Percentiles rank a stretch among this genome's conserved stretches.
Evolutionary conservation across 2,329 filamentous ascomycete species (phyloP).

Genomic region (Hypoxylon sp.): DNA sequence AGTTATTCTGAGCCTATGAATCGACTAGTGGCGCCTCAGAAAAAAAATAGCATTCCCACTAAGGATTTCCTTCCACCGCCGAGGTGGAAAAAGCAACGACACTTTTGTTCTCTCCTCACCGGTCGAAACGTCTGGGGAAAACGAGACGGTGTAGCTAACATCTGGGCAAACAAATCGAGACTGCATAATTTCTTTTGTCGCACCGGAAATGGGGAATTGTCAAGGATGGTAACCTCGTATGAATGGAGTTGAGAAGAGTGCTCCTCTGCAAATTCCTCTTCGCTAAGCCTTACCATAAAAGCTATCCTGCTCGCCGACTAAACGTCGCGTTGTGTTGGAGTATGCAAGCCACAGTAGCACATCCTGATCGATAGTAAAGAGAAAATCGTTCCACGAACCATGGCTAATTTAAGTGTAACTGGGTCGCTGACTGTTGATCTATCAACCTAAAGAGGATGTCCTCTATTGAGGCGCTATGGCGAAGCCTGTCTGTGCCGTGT

Average conservation of each 20-base stretch:
- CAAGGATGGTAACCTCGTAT: neutral
- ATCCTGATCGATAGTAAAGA: constrained; percentile 24
- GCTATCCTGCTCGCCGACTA: constrained; percentile 7
- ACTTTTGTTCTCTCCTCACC: constrained; percentile 11
- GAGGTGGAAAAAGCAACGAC: constrained; percentile 19
- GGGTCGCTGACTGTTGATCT: constrained; percentile 9
- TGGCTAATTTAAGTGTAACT: constrained; percentile 42
- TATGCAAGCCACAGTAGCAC: constrained; percentile 42
- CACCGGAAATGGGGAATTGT: neutral
- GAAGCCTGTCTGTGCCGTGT: constrained; percentile 38
- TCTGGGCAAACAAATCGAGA: neutral
- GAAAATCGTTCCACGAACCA: constrained; percentile 29
- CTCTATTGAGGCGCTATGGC: constrained; percentile 15
- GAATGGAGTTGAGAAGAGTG: neutral
- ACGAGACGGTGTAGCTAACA: neutral
- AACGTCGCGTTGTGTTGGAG: constrained; percentile 22
- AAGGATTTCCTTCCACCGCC: neutral
- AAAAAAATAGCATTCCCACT: neutral
- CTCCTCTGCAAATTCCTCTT: neutral
- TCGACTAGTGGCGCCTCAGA: constrained; percentile 15
- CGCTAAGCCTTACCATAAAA: constrained; percentile 38
- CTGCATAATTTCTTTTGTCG: neutral
- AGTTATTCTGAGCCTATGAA: constrained; percentile 17
- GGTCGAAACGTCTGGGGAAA: constrained; percentile 4
- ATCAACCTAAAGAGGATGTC: constrained; percentile 27